A percentile compares a stretch with the other conserved stretches of the same genome.
These are phyloP conservation scores for Fagopyrum esculentum DNA, from an alignment of 148 eudicot genomes.

Conservation along the genomic window DNA sequence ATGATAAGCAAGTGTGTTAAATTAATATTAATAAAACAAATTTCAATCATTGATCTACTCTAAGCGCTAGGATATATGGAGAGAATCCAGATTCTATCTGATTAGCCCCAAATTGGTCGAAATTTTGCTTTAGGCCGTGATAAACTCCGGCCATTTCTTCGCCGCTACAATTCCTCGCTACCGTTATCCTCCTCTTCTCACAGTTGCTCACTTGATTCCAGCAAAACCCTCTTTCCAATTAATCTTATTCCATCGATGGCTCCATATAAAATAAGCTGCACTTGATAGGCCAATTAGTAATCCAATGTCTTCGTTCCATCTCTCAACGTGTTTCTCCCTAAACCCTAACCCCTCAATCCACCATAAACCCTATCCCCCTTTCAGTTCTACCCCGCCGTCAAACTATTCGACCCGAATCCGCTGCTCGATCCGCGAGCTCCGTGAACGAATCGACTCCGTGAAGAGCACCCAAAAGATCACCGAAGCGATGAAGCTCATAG, in stretches of 20 bases:
- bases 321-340: slow-evolving; percentile 4
- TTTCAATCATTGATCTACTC: too few species aligned
- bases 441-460: slow-evolving; percentile 46
- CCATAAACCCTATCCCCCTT: not conserved
- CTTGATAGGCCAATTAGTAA: not conserved
- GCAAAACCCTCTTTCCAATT: too few species aligned
- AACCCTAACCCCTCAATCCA: slow-evolving; percentile 4
- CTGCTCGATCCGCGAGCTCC: slow-evolving; percentile 33
- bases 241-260: not conserved
- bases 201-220: too few species aligned
- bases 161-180: too few species aligned
- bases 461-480: slow-evolving; percentile 68
- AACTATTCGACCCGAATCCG: slow-evolving; percentile 15
- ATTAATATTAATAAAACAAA: too few species aligned
- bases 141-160: too few species aligned
- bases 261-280: not conserved
- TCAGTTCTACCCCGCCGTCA: not conserved
- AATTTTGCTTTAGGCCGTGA: too few species aligned
- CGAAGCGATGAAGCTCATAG: slow-evolving; percentile 73
- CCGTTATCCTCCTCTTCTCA: too few species aligned
- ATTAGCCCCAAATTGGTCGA: too few species aligned
- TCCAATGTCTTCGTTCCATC: slow-evolving; percentile 1
- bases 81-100: too few species aligned
- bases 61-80: too few species aligned
- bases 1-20: too few species aligned